Evolutionary conservation across 495 filamentous ascomycete species (phyloP), one percentile per base, ranked within the genome.

Genomic region (Neurospora intermedia): DNA sequence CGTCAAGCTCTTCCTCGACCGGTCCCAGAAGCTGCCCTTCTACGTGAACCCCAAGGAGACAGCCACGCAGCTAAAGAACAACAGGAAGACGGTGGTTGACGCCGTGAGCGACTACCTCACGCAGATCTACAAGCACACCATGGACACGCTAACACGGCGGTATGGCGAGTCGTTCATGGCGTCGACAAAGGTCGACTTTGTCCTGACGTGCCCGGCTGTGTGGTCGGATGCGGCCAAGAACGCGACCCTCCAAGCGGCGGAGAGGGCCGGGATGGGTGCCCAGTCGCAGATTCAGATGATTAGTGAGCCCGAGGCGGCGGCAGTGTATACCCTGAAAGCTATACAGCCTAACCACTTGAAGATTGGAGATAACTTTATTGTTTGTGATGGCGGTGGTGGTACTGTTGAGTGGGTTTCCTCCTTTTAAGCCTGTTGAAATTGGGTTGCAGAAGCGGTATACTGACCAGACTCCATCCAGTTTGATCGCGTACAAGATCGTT

Each of bases 1-100:
- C 79, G 91, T 93, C 81, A 93, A 93, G 83, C 85, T 93, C 59
- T 92, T 93, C 79, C 89, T 93, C 69, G 91, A 93, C 80, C 89
- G 90, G 40, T 89, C 90, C 62, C 91, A 93, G 80, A 91, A 91
- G 76, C 85, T 93, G 35, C 91, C 91, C 15, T 91, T 89, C 76
- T 93, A 92, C 73, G 91, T 93, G 75, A 91, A 89, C 75, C 90
- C 91, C 10, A 83, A 91, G 46, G 91, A 91, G 78, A 92, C 91
- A 35, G 90, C 90, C 15, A 88, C 90, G 6, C 91, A 92, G 74
- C 85, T 90, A n/a, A 89, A 89, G 77, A 88, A 87, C 69, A 87
- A 85, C 77, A 86, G 87, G 75, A 88, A 88, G 76, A 88, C 85
- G 1, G 85, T 88, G 7, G 84, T 88, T 11, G 88, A 89, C 74